Base-by-base conservation (phyloP, 2,329 filamentous ascomycete species). In the Chaetomiaceae sp. region DNA sequence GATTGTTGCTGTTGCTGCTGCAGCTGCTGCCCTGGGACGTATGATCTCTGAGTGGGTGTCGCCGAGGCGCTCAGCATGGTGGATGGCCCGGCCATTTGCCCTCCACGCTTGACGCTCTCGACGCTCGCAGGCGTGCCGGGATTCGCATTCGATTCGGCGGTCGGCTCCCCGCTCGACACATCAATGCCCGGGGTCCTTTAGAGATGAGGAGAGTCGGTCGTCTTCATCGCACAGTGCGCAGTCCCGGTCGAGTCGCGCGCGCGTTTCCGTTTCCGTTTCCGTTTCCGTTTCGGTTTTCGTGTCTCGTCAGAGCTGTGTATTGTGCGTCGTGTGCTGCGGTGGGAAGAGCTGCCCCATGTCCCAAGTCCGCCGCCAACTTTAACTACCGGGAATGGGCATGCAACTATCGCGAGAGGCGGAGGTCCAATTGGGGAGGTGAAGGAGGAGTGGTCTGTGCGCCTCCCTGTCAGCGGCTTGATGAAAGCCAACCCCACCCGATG, bases 41-140 rank as follows among this genome's bases (percentile, higher is more conserved):
- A 68, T 51, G 73, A 71, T 68, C 78, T 79, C 66, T 79, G 76
- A 58, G 74, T 74, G 63, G 77, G 74, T 56, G 73, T 77, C 59
- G 73, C 71, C 58, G 76, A 77, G 65, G 74, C 70, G 67, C 74
- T 75, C 68, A 79, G 69, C 72, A 77, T 77, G 66, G 71, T 61
- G 57, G 64, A 57, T 53, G 63, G 63, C 53, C 66, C 64, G 44
- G 66, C 66, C 66, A 68, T 67, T 60, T 63, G 61, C 61, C 65
- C 60, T 63, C 63, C 60, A 57, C 62, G 58, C 59, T 58, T 58
- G 56, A 51, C 54, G 54, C 51, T 44, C 48, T 51, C 50, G 46
- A 27, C 31, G 39, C 31, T 44, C 27, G 51, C 38, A 41, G 5
- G 27, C 14, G 30, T 46, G 40, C 35, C 23, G 34, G 52, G 33